Evolutionary conservation across 1,139 yeast genomes (phyloP), one percentile per base, ranked within the genome.

Genomic region (Blastobotrys proliferans): DNA sequence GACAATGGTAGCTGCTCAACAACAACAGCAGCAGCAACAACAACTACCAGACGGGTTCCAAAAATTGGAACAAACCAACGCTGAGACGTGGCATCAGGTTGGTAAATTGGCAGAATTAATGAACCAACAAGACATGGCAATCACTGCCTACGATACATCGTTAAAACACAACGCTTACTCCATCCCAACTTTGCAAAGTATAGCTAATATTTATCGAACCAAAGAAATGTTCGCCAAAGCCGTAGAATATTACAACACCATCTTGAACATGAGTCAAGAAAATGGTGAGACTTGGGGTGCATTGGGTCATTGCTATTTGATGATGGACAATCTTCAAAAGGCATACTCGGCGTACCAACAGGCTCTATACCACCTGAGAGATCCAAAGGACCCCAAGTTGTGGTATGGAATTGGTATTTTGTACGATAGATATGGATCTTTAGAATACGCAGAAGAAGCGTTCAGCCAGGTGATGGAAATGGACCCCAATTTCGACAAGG

Each of bases 371-470:
- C 92, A 88, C 61, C 69, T 90, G 62, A 88, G 86, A 52, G 90
- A 92, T 60, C 95, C 97, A 40, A 87, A 88, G 56, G 97, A 90
- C 40, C 97, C 98, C 43, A 88, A 88, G 63, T 76, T 90, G 55
- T 92, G 98, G 97, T 97, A 92, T 64, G 98, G 98, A 0, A 92
- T 92, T 55, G 98, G 98, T 31, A 92, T 92, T 49, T 72, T 92
- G 49, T 92, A 92, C 63, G 98, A 92, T 63, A 74, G 98, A 41
- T 92, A 92, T 63, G 98, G 97, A 13, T 85, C 95, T 6, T 70
- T 90, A 54, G 97, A 90, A 64, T 92, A 90, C 58, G 98, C 98
- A 3, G 97, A 92, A 63, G 98, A 92, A 63, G 97, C 98, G 3
- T 92, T 92, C 68, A 94, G 94, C 29, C 80, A 95, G 56, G 98